Base-by-base conservation (phyloP, 2,329 filamentous ascomycete species). In the Knoxdaviesia capensis region DNA sequence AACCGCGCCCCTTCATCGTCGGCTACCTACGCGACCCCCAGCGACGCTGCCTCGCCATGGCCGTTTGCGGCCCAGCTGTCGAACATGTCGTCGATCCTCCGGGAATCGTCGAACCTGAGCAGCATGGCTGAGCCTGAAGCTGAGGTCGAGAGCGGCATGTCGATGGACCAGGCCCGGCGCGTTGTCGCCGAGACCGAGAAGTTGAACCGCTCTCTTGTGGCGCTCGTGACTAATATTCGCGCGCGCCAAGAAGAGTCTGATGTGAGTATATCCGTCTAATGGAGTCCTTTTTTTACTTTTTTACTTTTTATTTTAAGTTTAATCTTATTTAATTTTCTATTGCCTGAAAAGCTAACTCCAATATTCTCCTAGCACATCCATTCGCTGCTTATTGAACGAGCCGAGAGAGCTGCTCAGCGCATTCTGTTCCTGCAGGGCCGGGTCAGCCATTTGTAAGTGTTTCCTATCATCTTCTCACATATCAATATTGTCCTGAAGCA, bases 391-490 rank as follows among this genome's bases (percentile, higher is more conserved):
- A 63, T 74, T 41, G 65, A 65, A 36, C 66, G 72, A 46, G 66
- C 71, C 44, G 68, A 77, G 52, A 62, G 62, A 34, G 65, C 75
- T 41, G 66, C 69, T 36, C 62, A 72, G 47, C 68, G 68, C 41
- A 72, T 80, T 44, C 61, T 73, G 29, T 68, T 71, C 44, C 61
- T 80, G 9, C 72, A 80, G 50, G 64, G 64, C 34, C 67, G 71
- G 37, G 61, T 80, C 37, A 52, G 62, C 36, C 65, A 75, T 46
- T 60, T 80, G 69, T 77, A 55, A 53, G 61, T 55, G 7, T 32
- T 9, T 6, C 31, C 11, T 40, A 20, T 20, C 20, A 20, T 20
- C 20, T 20, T 20, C 20, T 20, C 20, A 3, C 2, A 20, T 20
- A 2, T 3, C 20, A 20, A 20, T 20, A 2, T 20, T 20, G 20